These are phyloP conservation scores for Mucor velutinosus DNA, from an alignment of 371 early-diverging fungal genomes.

Conservation along the genomic window DNA sequence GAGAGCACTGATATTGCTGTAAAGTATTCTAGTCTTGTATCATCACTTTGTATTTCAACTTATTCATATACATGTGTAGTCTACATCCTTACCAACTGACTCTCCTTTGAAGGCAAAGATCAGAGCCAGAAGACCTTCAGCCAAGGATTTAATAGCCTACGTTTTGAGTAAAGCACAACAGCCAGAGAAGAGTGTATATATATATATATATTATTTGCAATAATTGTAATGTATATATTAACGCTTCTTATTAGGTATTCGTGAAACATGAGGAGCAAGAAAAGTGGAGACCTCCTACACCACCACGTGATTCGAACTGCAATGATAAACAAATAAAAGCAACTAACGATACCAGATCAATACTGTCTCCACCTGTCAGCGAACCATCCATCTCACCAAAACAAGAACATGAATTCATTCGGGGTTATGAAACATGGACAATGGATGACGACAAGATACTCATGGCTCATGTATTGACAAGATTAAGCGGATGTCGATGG, in stretches of 20 bases:
- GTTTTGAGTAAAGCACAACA: conserved; percentile 26
- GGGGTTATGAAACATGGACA: conserved; percentile 36
- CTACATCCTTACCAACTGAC: not conserved
- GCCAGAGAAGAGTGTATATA: not conserved
- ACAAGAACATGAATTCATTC: conserved; percentile 31
- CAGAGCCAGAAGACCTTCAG: conserved; percentile 20
- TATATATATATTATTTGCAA: not conserved
- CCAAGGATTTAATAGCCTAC: conserved; percentile 30
- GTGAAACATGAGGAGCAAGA: conserved; percentile 2
- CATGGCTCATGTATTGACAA: conserved; percentile 29
- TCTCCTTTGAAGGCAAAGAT: conserved; percentile 9
- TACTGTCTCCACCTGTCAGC: conserved; percentile 25
- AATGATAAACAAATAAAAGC: not conserved
- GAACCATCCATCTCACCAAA: conserved; percentile 7
- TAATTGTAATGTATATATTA: not conserved
- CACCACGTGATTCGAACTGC: conserved; percentile 18
- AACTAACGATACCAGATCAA: not conserved
- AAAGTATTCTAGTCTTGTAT: not conserved
- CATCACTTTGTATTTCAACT: not conserved
- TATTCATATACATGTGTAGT: not conserved
- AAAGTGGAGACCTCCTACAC: conserved; percentile 35
- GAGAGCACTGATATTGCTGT: conserved; percentile 6
- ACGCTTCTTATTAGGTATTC: not conserved
- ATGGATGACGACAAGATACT: conserved; percentile 28
- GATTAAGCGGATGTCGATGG: conserved; percentile 27